These are phyloP conservation scores for Moniliella sp. DNA, from an alignment of 1,284 basidiomycete species.

Conservation along the genomic window DNA sequence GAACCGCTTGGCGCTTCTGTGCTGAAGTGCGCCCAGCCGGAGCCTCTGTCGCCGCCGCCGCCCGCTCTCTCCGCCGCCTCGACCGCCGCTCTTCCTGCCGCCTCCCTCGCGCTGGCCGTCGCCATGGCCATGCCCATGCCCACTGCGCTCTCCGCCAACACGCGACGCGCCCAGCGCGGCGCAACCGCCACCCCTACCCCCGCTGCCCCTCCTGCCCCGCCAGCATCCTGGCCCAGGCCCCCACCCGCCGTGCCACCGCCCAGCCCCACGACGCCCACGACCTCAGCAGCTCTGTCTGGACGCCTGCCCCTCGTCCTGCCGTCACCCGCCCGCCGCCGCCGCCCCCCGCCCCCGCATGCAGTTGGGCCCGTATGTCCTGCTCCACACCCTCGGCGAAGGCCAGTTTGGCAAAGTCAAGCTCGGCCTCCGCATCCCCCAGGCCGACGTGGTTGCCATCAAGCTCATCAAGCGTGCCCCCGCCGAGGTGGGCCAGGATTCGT, in stretches of 20 bases:
- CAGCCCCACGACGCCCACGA: too few relatives aligned
- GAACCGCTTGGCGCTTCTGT: neutral
- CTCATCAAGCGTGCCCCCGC: conserved; percentile 81
- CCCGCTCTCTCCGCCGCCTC: neutral
- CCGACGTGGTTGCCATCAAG: conserved; percentile 97
- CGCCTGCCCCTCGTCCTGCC: too few relatives aligned
- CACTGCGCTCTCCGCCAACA: too few relatives aligned
- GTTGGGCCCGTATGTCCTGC: conserved; percentile 31
- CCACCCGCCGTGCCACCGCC: too few relatives aligned
- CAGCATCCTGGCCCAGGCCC: too few relatives aligned
- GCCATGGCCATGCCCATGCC: neutral
- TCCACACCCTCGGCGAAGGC: conserved; percentile 49
- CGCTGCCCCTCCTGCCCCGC: too few relatives aligned
- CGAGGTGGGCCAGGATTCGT: too few relatives aligned
- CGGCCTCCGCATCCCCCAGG: conserved; percentile 72
- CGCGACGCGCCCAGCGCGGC: too few relatives aligned
- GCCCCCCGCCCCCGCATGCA: conserved; percentile 30
- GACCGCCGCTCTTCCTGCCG: neutral
- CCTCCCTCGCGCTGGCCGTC: neutral
- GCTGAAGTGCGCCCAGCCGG: neutral
- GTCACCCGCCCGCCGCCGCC: conserved; percentile 30
- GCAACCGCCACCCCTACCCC: too few relatives aligned
- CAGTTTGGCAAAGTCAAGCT: conserved; percentile 99
- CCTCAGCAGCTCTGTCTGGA: too few relatives aligned
- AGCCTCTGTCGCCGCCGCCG: neutral